Evolutionary conservation across 2,329 filamentous ascomycete genomes (phyloP), one percentile per base, ranked within the genome.

Genomic region (Colletotrichum phormii): DNA sequence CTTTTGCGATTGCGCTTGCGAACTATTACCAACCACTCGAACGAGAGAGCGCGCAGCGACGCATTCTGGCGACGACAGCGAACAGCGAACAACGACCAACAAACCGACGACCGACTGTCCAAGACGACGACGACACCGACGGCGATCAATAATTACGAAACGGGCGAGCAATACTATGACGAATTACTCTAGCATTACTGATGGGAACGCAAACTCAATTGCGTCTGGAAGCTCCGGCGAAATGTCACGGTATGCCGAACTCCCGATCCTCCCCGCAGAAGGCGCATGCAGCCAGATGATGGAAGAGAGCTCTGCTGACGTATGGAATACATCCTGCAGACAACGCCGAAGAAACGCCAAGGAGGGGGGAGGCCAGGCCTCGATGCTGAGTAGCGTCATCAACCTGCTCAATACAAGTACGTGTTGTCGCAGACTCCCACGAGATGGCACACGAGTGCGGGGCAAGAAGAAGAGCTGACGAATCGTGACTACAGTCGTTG

Each of bases 351-450:
- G 91, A 79, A 89, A 88, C 75, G 91, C 92, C 78, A 95, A 95
- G 84, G 91, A 93, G 82, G 89, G 88, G 69, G 93, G 93, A 73
- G 95, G 97, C 67, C 90, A 95, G 80, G 97, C 97, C 77, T 93
- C 94, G 77, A 97, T 94, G 91, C 82, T 93, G 66, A 98, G 95
- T 85, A 98, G 95, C 81, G 93, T 97, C 76, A 93, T 98, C 84
- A 99, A 99, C 82, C 87, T 99, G 75, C 88, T 98, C 75, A 99
- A 99, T 83, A 99, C 97, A 22, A 99, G 94, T 97, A 88, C 72
- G 90, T 78, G 61, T 54, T 8, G n/a, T 49, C 62, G 51, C n/a
- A 29, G 24, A 24, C 35, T 60, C 29, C 26, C 54, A 63, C 59
- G 31, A 53, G 5, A 22, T 42, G 15, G 22, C 55, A 46, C 18